Conservation (phyloP, 148 eudicot genomes). For the Camellia lanceoleosa region DNA sequence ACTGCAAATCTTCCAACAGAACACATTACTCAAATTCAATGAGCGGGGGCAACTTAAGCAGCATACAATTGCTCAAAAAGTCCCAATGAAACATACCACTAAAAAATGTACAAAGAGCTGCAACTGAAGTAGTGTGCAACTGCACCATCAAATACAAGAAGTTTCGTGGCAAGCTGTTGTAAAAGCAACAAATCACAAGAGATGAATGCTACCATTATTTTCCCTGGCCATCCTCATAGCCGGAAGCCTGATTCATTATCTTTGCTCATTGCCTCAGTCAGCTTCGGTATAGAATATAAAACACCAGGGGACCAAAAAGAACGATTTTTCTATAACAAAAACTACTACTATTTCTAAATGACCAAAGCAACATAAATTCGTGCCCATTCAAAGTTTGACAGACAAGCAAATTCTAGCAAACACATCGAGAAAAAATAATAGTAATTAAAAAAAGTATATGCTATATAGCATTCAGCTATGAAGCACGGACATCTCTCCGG, state of each 20-base stretch:
- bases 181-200: background rate
- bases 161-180: background rate
- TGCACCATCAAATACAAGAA: background rate
- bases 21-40: constrained; percentile 2
- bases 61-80: background rate
- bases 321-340: background rate
- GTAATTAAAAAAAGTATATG: no score
- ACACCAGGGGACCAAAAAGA: background rate
- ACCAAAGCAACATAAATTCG: background rate
- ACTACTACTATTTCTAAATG: background rate
- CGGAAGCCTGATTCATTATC: no score
- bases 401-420: background rate
- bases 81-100: background rate
- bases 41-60: background rate
- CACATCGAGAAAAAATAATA: background rate
- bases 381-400: background rate
- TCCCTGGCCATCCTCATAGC: no score
- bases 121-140: background rate
- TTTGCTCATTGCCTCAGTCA: no score
- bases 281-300: background rate
- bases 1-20: background rate
- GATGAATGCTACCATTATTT: background rate
- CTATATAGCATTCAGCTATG: no score
- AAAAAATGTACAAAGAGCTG: background rate
- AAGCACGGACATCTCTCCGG: no score